Evolutionary conservation across 2,329 filamentous ascomycete genomes (phyloP), one percentile per base, ranked within the genome.

Genomic region (Helotiales sp.): DNA sequence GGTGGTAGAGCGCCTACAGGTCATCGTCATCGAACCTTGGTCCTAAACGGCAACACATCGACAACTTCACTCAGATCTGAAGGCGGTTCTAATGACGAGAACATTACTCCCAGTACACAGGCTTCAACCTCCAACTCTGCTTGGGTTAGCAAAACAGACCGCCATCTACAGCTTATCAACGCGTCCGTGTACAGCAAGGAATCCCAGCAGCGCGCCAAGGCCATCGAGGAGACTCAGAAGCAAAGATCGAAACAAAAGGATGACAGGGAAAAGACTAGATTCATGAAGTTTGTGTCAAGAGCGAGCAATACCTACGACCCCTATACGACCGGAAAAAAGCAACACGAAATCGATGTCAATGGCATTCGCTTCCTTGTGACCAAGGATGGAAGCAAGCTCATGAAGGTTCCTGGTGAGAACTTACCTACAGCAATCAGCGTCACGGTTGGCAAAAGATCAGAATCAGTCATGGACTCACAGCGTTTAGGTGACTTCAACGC

Each of bases 121-220:
- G 24, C 48, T 15, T 49, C 60, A 36, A 53, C 29, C 7, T 49
- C 52, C 44, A 62, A 61, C 54, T 72, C 72, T 55, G 74, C 83
- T 2, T 93, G 88, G 85, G 82, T 95, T 40, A 83, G 86, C 5
- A 89, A 87, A 70, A 87, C 80, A 50, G 89, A 90, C 71, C 87
- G 88, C 50, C 89, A 93, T 70, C 83, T 90, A 70, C 90, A 96
- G 72, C 77, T 96, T 38, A 95, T 96, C 73, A 96, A 93, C 70
- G 84, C 87, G 19, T 83, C 84, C 15, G 83, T 93, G 1, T 95
- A 88, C 71, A 86, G 92, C 62, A 88, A 90, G 71, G 86, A 91
- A 59, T 79, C 81, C 10, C 83, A 90, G 69, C 82, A 82, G 29
- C 83, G 89, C 44, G 77, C 83, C 9, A 87, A 85, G 68, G 88